Conservation (phyloP, 2,329 filamentous ascomycete species). For the Orbilia oligospora region DNA sequence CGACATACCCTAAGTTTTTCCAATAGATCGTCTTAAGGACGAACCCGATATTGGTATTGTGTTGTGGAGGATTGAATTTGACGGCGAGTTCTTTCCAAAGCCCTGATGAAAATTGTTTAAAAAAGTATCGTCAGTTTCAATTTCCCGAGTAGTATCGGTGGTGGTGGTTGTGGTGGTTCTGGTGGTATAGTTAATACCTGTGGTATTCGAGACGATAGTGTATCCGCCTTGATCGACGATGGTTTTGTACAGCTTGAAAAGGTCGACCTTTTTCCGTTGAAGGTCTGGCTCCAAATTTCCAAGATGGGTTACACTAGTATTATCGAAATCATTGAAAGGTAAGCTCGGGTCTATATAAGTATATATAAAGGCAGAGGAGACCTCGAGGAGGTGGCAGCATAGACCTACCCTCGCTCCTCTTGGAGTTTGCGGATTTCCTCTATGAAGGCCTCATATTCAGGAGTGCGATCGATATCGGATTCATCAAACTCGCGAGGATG, state of each 20-base stretch:
- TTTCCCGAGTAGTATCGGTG: background rate
- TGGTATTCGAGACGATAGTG: conserved; percentile 85
- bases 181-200: conserved; percentile 67
- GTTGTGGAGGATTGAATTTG: conserved; percentile 80
- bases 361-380: too few relatives aligned
- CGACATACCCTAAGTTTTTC: conserved; percentile 82
- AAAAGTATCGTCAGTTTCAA: background rate
- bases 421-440: conserved; percentile 80
- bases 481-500: conserved; percentile 61
- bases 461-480: conserved; percentile 73
- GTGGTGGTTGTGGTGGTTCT: background rate
- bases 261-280: conserved; percentile 80
- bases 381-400: too few relatives aligned
- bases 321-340: conserved; percentile 62
- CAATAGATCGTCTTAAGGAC: conserved; percentile 90
- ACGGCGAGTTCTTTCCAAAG: conserved; percentile 85
- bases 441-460: conserved; percentile 85
- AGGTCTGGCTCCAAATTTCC: conserved; percentile 87
- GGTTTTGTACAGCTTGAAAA: conserved; percentile 82
- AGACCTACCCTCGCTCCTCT: conserved; percentile 77
- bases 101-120: conserved; percentile 68
- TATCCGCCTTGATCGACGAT: conserved; percentile 86
- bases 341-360: background rate
- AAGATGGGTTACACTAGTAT: conserved; percentile 70
- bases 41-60: conserved; percentile 85